phyloP scores from a whole-genome alignment of 2,329 filamentous ascomycete species.

The Canariomyces notabilis region DNA sequence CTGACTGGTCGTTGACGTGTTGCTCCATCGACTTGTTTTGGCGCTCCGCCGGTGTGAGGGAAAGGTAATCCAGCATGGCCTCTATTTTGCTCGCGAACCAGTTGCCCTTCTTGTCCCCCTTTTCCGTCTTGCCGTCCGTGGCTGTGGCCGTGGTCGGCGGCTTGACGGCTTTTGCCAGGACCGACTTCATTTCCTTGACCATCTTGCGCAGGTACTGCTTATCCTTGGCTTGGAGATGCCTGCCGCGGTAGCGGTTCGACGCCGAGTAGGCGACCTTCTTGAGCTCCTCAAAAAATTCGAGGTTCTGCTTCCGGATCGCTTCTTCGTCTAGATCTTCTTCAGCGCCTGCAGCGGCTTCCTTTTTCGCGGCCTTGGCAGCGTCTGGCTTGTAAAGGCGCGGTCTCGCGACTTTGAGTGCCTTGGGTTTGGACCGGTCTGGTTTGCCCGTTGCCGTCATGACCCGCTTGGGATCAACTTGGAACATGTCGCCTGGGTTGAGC shows the following conservation, averaged over 20 bases:
- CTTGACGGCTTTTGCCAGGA: constrained; percentile 50
- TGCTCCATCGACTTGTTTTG: constrained; percentile 32
- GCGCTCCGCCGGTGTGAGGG: constrained; percentile 28
- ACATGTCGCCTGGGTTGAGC: constrained; percentile 96
- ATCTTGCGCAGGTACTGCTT: constrained; percentile 75
- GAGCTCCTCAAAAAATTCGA: constrained; percentile 44
- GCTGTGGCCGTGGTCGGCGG: too few species aligned
- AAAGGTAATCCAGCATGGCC: constrained; percentile 40
- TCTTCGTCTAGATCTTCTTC: constrained; percentile 27
- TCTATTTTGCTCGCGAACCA: constrained; percentile 38
- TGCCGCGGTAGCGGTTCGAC: constrained; percentile 18
- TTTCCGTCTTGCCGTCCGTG: too few species aligned
- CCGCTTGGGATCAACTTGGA: constrained; percentile 85
- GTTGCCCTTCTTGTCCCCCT: too few species aligned
- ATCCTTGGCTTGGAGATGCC: constrained; percentile 58
- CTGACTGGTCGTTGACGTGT: background rate
- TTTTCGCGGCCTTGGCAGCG: constrained; percentile 20
- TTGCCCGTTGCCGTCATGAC: constrained; percentile 85
- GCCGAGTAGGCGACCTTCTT: constrained; percentile 39
- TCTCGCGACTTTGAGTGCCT: constrained; percentile 9
- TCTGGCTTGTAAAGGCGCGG: constrained; percentile 20
- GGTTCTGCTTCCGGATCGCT: constrained; percentile 33
- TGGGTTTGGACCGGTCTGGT: constrained; percentile 42
- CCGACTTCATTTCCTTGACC: constrained; percentile 57
- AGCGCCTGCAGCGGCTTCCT: constrained; percentile 24